These are phyloP conservation scores for Zangia roseola DNA, from an alignment of 768 basidiomycete genomes.

Conservation along the genomic window DNA sequence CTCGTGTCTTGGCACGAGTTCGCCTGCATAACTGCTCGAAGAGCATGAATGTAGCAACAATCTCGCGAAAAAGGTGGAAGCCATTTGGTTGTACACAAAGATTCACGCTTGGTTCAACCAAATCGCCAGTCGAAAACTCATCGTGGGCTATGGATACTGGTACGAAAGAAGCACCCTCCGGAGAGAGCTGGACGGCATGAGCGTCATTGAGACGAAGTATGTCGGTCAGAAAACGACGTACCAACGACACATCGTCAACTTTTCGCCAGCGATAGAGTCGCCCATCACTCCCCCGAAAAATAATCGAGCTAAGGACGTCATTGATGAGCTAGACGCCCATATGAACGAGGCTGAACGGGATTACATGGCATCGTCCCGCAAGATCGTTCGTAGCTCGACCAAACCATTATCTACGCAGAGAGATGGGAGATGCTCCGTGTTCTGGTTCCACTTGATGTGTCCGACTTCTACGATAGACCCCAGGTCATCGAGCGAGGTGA, in stretches of 20 bases:
- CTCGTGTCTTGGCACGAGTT: neutral
- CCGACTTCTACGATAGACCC: slow-evolving; percentile 9
- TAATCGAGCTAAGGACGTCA: neutral
- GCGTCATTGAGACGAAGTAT: too few relatives aligned
- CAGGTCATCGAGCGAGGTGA: slow-evolving; percentile 13
- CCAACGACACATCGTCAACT: neutral
- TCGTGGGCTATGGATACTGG: slow-evolving; percentile 12
- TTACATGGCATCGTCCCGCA: slow-evolving; percentile 2
- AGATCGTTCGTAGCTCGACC: slow-evolving; percentile 3
- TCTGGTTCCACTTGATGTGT: slow-evolving; percentile 17
- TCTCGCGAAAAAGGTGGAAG: slow-evolving; percentile 18
- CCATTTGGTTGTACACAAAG: slow-evolving; percentile 16
- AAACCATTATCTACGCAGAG: neutral
- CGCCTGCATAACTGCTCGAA: slow-evolving; percentile 4
- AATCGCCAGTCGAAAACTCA: neutral
- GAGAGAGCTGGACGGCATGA: slow-evolving; percentile 4
- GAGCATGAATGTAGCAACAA: slow-evolving; percentile 16
- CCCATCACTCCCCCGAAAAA: slow-evolving; percentile 10
- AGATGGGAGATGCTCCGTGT: neutral
- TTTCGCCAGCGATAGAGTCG: slow-evolving; percentile 13
- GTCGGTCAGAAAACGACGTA: neutral
- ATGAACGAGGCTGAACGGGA: neutral
- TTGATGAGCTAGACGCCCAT: neutral
- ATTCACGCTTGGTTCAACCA: neutral
- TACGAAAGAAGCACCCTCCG: neutral